A percentile compares a stretch with the other conserved stretches of the same genome.
phyloP scores from a whole-genome alignment of 805 yeast species.

The Kurtzmaniella fragi region DNA sequence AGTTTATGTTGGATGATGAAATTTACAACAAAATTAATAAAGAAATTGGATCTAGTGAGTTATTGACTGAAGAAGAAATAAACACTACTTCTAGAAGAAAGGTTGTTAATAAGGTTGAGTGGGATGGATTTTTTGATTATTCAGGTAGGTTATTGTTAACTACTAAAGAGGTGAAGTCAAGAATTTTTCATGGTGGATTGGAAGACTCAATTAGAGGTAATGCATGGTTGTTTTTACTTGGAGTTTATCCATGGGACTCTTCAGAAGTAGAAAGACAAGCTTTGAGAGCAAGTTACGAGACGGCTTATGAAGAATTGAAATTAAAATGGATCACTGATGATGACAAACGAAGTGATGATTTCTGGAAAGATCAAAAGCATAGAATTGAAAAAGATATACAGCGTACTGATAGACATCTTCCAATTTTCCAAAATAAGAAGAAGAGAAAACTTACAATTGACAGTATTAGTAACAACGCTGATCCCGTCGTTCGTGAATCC shows the following conservation, averaged over 20 bases:
- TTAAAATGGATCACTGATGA: constrained; percentile 61
- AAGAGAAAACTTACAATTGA: constrained; percentile 26
- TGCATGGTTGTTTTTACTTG: constrained; percentile 84
- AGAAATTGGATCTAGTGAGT: constrained; percentile 58
- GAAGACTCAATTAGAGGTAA: constrained; percentile 52
- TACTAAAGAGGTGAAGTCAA: constrained; percentile 68
- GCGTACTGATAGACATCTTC: constrained; percentile 79
- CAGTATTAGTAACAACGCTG: constrained; percentile 21
- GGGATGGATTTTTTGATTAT: constrained; percentile 80
- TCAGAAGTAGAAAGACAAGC: constrained; percentile 62
- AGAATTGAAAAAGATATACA: constrained; percentile 92
- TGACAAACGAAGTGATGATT: constrained; percentile 47
- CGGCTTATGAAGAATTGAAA: constrained; percentile 61
- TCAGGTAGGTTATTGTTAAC: constrained; percentile 74
- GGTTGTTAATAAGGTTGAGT: constrained; percentile 65
- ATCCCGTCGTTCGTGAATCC: constrained; percentile 17
- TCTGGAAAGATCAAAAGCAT: constrained; percentile 84
- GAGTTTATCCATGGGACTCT: constrained; percentile 86
- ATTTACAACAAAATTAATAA: constrained; percentile 50
- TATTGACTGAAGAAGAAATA: constrained; percentile 56
- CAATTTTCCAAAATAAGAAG: constrained; percentile 49
- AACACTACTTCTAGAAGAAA: constrained; percentile 58
- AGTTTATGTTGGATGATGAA: constrained; percentile 52
- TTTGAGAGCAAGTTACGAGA: constrained; percentile 49
- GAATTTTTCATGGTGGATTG: constrained; percentile 89